These are phyloP conservation scores for Xylaria sp. DNA, from an alignment of 2,329 filamentous ascomycete species.

Conservation along the genomic window DNA sequence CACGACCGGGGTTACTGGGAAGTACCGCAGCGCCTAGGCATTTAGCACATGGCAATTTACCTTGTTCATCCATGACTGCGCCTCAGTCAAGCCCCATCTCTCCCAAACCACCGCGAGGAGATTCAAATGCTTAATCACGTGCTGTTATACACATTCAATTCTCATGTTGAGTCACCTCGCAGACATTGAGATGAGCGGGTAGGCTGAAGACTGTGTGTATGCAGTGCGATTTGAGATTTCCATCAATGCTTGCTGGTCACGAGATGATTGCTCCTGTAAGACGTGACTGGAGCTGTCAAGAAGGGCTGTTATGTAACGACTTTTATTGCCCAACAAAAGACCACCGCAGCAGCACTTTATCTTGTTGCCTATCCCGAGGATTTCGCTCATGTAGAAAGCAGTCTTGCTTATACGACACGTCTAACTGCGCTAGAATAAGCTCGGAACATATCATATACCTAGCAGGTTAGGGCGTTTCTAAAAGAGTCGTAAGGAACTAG, in stretches of 20 bases:
- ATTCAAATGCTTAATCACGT: conserved; percentile 17
- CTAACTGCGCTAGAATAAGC: too few relatives aligned
- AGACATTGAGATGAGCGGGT: neutral
- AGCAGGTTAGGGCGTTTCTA: too few relatives aligned
- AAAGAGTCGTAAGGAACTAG: too few relatives aligned
- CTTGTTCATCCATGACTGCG: conserved; percentile 1
- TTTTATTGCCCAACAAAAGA: too few relatives aligned
- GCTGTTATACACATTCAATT: conserved; percentile 2
- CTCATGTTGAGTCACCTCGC: neutral
- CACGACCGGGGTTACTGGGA: neutral
- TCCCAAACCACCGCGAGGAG: neutral
- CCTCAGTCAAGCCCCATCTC: conserved; percentile 6
- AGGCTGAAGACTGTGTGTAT: neutral
- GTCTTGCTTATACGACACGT: too few relatives aligned
- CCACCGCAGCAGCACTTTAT: too few relatives aligned
- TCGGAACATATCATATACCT: too few relatives aligned
- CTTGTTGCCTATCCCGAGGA: too few relatives aligned
- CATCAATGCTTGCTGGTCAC: neutral
- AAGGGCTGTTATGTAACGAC: too few relatives aligned
- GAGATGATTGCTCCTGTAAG: too few relatives aligned
- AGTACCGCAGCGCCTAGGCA: neutral
- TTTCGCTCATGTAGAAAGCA: too few relatives aligned
- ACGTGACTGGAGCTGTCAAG: too few relatives aligned
- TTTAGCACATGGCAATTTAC: conserved; percentile 1
- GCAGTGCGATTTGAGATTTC: neutral